Percentiles rank a stretch among this genome's conserved stretches.
phyloP scores from a whole-genome alignment of 2,329 filamentous ascomycete species.

The Fusarium sp. region DNA sequence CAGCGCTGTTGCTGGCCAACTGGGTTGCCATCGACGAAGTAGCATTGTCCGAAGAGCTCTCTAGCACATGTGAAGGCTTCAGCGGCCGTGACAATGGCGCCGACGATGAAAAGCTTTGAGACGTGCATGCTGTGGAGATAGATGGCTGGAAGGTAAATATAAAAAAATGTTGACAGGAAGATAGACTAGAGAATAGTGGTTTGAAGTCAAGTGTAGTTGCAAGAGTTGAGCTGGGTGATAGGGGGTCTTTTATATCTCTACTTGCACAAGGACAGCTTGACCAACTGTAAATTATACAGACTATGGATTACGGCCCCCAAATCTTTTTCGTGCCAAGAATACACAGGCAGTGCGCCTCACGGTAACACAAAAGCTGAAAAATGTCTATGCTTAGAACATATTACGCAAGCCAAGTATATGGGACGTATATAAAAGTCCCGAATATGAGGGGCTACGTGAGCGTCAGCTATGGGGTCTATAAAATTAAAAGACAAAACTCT shows the following conservation, averaged over 20 bases:
- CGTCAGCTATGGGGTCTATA: too few relatives aligned
- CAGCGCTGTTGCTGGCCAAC: neutral
- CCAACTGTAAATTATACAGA: neutral
- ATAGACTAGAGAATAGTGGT: neutral
- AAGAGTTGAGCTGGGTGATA: neutral
- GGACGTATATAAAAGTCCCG: too few relatives aligned
- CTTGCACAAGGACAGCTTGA: neutral
- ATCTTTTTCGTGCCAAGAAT: too few relatives aligned
- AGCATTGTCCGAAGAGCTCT: neutral
- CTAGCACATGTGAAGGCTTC: neutral
- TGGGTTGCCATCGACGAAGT: neutral
- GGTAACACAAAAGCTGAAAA: neutral
- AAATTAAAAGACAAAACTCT: too few relatives aligned
- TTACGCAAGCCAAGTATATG: neutral
- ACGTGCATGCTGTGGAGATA: neutral
- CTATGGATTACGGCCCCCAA: neutral
- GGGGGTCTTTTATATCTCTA: neutral
- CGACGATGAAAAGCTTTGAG: neutral
- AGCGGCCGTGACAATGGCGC: neutral
- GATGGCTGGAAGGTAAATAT: neutral
- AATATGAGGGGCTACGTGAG: too few relatives aligned
- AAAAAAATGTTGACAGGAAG: neutral
- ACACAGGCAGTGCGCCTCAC: neutral
- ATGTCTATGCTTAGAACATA: neutral
- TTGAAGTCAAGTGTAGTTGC: neutral